Evolutionary conservation across 805 yeast species (phyloP).

Genomic region (Myxozyma sirexii): DNA sequence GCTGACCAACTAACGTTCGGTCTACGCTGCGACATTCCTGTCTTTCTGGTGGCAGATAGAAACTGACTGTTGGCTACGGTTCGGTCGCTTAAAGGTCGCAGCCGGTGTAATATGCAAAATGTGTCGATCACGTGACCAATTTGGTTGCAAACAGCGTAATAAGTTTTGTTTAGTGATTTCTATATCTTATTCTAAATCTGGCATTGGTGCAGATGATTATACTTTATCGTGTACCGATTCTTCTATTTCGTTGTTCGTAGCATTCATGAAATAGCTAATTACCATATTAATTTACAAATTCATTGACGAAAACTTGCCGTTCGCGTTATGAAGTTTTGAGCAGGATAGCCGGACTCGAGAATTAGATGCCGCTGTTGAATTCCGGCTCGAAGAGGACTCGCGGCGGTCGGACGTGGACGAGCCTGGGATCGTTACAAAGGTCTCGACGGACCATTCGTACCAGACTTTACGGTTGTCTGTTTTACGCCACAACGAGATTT

Average conservation of each 20-base stretch:
- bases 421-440: conserved; percentile 46
- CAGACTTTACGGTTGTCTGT: conserved; percentile 51
- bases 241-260: too few species aligned
- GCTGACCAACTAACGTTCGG: conserved; percentile 5
- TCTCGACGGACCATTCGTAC: conserved; percentile 70
- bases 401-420: conserved; percentile 21
- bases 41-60: not conserved
- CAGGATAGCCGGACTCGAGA: conserved; percentile 37
- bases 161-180: too few species aligned
- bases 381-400: conserved; percentile 22
- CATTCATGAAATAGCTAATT: too few species aligned
- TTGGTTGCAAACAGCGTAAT: not conserved
- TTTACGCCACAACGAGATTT: conserved; percentile 55
- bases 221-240: too few species aligned
- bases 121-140: not conserved
- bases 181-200: too few species aligned
- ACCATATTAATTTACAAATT: conserved; percentile 30
- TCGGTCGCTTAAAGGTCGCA: too few species aligned
- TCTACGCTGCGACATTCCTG: conserved; percentile 1
- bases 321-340: conserved; percentile 40
- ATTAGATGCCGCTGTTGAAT: conserved; percentile 16
- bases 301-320: conserved; percentile 38
- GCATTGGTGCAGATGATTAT: too few species aligned
- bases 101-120: too few species aligned
- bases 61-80: too few species aligned